Conservation (phyloP, 2,329 filamentous ascomycete species). For the Diaporthe australafricana region DNA sequence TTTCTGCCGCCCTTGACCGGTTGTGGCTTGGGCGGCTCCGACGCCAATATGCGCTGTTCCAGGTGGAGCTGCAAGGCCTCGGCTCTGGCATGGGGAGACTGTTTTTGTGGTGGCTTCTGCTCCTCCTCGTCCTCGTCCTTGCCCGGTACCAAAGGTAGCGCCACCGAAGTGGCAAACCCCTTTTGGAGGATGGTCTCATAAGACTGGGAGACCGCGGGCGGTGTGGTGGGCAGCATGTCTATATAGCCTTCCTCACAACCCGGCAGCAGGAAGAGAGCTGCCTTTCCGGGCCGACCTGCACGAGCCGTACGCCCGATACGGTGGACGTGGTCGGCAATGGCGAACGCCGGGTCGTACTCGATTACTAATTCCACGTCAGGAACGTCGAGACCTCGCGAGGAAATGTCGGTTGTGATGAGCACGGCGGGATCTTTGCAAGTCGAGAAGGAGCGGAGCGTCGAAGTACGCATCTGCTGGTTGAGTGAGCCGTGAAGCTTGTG, state of each 20-base stretch:
- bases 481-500: constrained; percentile 94
- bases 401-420: constrained; percentile 93
- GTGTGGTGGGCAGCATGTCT: constrained; percentile 69
- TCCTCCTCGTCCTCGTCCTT: constrained; percentile 68
- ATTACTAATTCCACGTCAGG: constrained; percentile 95
- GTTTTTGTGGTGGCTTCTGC: constrained; percentile 58
- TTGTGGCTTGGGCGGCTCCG: constrained; percentile 34
- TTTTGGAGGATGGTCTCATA: constrained; percentile 72
- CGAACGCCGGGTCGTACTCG: constrained; percentile 96
- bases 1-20: constrained; percentile 38
- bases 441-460: constrained; percentile 85
- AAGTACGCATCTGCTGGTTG: constrained; percentile 86
- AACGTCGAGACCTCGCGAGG: constrained; percentile 93
- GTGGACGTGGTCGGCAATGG: constrained; percentile 92
- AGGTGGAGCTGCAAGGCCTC: constrained; percentile 70
- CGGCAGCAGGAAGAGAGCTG: constrained; percentile 89
- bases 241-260: constrained; percentile 95
- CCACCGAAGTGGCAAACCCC: constrained; percentile 70
- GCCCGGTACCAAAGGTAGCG: constrained; percentile 65
- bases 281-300: constrained; percentile 88
- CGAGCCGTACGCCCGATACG: constrained; percentile 94
- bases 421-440: constrained; percentile 80
- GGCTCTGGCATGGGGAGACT: constrained; percentile 57
- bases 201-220: constrained; percentile 60
- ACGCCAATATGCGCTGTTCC: constrained; percentile 66